Conservation (phyloP, 192 early-diverging fungal genomes). For the Backusella tarrabulga region DNA sequence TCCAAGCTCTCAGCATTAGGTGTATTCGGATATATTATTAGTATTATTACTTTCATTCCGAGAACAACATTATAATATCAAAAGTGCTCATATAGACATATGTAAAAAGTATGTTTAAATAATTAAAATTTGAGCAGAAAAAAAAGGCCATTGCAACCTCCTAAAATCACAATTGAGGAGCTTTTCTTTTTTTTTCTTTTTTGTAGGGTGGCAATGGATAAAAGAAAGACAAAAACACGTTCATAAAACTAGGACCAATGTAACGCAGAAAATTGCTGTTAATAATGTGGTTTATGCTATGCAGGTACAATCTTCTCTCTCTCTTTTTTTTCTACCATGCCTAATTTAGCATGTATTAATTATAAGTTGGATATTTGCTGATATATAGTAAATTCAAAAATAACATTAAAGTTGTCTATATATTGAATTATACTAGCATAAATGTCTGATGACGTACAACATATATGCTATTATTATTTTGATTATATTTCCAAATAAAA, state of each 20-base stretch:
- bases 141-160: not conserved
- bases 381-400: too few species aligned
- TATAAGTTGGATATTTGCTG: not conserved
- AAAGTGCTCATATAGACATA: not conserved
- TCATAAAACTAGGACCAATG: not conserved
- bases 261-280: not conserved
- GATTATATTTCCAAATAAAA: too few species aligned
- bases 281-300: not conserved
- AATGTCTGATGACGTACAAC: too few species aligned
- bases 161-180: not conserved
- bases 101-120: not conserved
- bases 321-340: not conserved
- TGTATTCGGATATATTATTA: not conserved
- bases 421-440: too few species aligned
- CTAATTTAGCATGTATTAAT: not conserved
- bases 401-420: too few species aligned
- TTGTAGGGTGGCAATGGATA: not conserved
- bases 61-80: not conserved
- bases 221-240: not conserved
- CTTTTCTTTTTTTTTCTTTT: not conserved
- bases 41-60: not conserved
- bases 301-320: not conserved
- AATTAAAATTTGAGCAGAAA: not conserved
- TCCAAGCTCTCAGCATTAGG: not conserved
- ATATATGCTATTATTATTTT: too few species aligned